These are phyloP conservation scores for Russula emetica DNA, from an alignment of 768 basidiomycete species.

Conservation along the genomic window DNA sequence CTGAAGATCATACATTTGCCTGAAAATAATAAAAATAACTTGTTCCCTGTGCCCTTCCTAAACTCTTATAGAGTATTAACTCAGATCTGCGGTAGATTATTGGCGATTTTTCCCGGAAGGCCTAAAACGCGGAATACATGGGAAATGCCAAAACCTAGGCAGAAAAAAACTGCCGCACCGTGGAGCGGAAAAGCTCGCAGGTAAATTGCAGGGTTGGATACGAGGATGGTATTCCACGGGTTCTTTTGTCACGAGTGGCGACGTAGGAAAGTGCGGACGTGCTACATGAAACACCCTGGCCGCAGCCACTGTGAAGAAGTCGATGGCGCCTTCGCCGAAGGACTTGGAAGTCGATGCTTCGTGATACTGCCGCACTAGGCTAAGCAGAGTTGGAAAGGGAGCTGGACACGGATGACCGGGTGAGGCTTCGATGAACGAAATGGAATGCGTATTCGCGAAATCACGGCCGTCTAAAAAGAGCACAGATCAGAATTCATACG, in stretches of 20 bases:
- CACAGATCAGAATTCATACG: neutral
- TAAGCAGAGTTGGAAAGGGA: conserved; percentile 13
- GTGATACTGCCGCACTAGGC: conserved; percentile 7
- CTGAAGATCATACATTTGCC: neutral
- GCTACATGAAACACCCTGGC: conserved; percentile 13
- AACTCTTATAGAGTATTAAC: too few relatives aligned
- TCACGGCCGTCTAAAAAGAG: conserved; percentile 1
- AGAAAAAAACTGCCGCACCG: neutral
- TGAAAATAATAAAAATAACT: neutral
- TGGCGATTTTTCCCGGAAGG: neutral
- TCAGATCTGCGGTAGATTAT: neutral
- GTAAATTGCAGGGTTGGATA: neutral
- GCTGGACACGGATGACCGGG: neutral
- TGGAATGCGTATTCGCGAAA: conserved; percentile 9
- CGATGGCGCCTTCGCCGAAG: conserved; percentile 10
- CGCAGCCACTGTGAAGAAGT: conserved; percentile 21
- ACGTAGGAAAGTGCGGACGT: neutral
- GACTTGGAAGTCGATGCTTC: conserved; percentile 3
- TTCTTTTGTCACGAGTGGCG: neutral
- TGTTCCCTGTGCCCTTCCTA: neutral
- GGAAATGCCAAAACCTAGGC: neutral
- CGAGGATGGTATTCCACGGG: neutral
- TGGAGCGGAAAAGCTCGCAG: neutral
- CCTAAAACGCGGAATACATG: conserved; percentile 6
- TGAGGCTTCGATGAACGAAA: conserved; percentile 15